These are phyloP conservation scores for Leptographium galeiforme DNA, from an alignment of 2,329 filamentous ascomycete genomes.

Conservation along the genomic window DNA sequence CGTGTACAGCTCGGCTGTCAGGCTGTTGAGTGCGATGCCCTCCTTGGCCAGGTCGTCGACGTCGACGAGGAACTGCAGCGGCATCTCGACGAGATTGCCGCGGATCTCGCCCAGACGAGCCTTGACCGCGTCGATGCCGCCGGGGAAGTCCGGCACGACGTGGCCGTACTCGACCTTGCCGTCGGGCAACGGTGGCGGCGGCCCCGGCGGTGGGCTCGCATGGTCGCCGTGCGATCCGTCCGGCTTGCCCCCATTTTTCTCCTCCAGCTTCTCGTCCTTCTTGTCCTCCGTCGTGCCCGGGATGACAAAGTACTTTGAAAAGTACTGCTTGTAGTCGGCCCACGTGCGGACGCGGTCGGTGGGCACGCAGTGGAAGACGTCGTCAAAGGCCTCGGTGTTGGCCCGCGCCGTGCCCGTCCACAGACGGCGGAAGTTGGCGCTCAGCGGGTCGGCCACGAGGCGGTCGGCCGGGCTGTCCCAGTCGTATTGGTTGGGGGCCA, in stretches of 20 bases:
- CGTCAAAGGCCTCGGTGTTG: slow-evolving; percentile 71
- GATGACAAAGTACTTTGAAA: slow-evolving; percentile 50
- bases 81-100: slow-evolving; percentile 78
- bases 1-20: slow-evolving; percentile 64
- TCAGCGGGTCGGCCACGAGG: slow-evolving; percentile 62
- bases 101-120: slow-evolving; percentile 52
- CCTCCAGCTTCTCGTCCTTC: slow-evolving; percentile 23
- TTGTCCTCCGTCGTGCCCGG: slow-evolving; percentile 28
- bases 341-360: slow-evolving; percentile 55
- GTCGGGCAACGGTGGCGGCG: slow-evolving; percentile 16
- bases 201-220: neutral
- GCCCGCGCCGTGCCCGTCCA: slow-evolving; percentile 61
- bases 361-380: slow-evolving; percentile 70
- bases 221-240: neutral
- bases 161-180: slow-evolving; percentile 71
- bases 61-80: slow-evolving; percentile 71
- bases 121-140: slow-evolving; percentile 58
- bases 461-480: slow-evolving; percentile 54
- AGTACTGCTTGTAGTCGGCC: slow-evolving; percentile 63
- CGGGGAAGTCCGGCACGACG: slow-evolving; percentile 65
- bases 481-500: slow-evolving; percentile 55
- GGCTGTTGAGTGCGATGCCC: slow-evolving; percentile 56
- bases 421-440: slow-evolving; percentile 50
- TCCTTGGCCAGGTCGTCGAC: slow-evolving; percentile 75
- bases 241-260: neutral